Evolutionary conservation across 257 asterid genomes (phyloP).

Genomic region (Gardenia jasminoides): DNA sequence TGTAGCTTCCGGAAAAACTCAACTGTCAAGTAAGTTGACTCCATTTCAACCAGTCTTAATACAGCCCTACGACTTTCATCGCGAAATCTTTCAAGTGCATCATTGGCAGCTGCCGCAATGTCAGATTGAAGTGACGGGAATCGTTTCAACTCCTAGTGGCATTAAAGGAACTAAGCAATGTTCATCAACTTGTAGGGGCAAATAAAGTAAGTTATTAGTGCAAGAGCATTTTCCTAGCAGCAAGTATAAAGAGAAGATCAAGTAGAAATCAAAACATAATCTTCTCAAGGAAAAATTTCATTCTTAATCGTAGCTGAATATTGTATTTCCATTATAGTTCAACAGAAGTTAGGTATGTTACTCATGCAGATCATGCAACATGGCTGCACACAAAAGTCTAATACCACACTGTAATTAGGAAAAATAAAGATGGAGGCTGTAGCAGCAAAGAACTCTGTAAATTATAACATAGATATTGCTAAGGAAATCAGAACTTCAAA

Average conservation of each 20-base stretch:
- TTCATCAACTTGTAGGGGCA: not conserved
- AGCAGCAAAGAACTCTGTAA: not conserved
- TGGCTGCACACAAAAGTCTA: not conserved
- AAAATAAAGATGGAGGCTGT: not conserved
- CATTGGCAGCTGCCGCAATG: conserved; percentile 94
- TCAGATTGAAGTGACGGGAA: conserved; percentile 91
- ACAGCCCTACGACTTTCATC: conserved; percentile 92
- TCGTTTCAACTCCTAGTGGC: conserved; percentile 72
- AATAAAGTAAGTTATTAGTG: not conserved
- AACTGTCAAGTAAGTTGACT: conserved; percentile 89
- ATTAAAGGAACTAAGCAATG: not conserved
- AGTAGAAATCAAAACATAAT: not conserved
- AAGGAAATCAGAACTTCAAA: not conserved
- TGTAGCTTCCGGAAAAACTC: conserved; percentile 91
- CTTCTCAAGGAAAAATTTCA: not conserved
- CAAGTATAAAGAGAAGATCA: not conserved
- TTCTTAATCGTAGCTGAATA: not conserved
- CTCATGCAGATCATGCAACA: no score
- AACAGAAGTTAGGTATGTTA: no score
- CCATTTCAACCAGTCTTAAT: conserved; percentile 89
- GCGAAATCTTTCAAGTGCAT: conserved; percentile 89
- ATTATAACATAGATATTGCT: not conserved
- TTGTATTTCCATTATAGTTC: not conserved
- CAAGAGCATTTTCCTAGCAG: not conserved
- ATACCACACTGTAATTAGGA: no score